Conservation (phyloP, 2,329 filamentous ascomycete genomes). For the Trichoderma oligosporum region DNA sequence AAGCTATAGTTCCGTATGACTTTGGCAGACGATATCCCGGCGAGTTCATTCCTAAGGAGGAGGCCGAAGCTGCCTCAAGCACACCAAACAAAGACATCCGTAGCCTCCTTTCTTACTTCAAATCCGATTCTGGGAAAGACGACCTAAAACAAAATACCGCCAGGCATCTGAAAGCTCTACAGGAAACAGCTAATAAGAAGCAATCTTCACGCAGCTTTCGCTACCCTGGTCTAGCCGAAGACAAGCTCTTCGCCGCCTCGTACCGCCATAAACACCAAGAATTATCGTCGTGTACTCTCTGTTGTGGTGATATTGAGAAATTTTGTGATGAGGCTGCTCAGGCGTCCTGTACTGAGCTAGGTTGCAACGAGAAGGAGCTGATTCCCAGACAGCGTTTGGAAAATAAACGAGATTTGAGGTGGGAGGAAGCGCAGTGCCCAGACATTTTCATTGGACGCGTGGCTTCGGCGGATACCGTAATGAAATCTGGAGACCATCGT, state of each 20-base stretch:
- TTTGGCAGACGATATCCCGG: slow-evolving; percentile 26
- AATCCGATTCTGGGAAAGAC: background rate
- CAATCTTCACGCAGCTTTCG: background rate
- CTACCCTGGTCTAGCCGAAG: background rate
- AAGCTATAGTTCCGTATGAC: slow-evolving; percentile 30
- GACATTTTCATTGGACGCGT: slow-evolving; percentile 32
- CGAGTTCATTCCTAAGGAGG: slow-evolving; percentile 25
- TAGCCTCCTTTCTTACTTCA: slow-evolving; percentile 25
- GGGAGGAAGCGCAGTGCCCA: background rate
- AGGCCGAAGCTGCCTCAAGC: slow-evolving; percentile 21
- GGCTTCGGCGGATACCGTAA: slow-evolving; percentile 38
- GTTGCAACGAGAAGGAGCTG: background rate
- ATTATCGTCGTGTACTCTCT: background rate
- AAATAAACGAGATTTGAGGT: background rate
- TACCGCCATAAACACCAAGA: background rate
- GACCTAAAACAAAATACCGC: background rate
- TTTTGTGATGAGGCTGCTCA: background rate
- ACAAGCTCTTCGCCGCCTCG: background rate
- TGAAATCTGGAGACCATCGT: slow-evolving; percentile 35
- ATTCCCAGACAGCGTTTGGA: background rate
- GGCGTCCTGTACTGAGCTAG: background rate
- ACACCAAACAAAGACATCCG: slow-evolving; percentile 25
- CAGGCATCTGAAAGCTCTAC: slow-evolving; percentile 1
- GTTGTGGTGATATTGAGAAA: background rate
- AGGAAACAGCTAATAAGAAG: background rate